Base-by-base conservation (phyloP, 164 flowering plant genomes). In the Vitis rotundifolia region DNA sequence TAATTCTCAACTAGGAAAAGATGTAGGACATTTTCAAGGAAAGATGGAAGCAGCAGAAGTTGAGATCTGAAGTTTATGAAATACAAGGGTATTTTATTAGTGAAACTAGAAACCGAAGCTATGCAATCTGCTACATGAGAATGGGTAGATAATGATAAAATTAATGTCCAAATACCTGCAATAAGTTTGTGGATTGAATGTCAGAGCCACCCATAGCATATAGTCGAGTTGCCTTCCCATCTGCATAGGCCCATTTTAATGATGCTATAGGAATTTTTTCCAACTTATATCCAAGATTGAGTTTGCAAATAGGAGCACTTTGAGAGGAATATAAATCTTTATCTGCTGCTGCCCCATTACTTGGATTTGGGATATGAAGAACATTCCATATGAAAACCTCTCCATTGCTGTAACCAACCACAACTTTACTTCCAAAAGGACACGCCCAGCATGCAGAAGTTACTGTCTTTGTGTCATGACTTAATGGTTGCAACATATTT, bases 371-470 rank as follows among this genome's bases (percentile, higher is more conserved):
- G 66, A 69, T 31, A 56, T 78, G 53, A 28, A 86, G 88, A 69
- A 92, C 69, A 29, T 78, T 74, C 93, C 93, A 91, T 13, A 92
- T 66, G 53, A 79, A 77, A 60, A 94, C 85, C 61, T 94, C 98
- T 26, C 97, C 98, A 59, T 77, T 88, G 77, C 76, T 82, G 71
- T 89, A 92, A 8, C 98, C 97, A 69, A 88, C 79, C 73, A 74
- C 91, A 55, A 87, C 85, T 86, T 89, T 94, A 81, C 89, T 88
- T 69, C 98, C 98, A 77, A 71, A 73, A 13, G 90, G 94, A 75
- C 98, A 94, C 51, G 83, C 90, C 97, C 97, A 92, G 69, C 95
- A 88, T 66, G 94, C 95, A 71, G 94, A 80, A 66, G 97, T 88
- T 68, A 83, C 97, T 76, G 83, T 81, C 77, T 81, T 94, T 47